Base-by-base conservation (phyloP, 2,329 filamentous ascomycete genomes). In the Xylaria sp. region DNA sequence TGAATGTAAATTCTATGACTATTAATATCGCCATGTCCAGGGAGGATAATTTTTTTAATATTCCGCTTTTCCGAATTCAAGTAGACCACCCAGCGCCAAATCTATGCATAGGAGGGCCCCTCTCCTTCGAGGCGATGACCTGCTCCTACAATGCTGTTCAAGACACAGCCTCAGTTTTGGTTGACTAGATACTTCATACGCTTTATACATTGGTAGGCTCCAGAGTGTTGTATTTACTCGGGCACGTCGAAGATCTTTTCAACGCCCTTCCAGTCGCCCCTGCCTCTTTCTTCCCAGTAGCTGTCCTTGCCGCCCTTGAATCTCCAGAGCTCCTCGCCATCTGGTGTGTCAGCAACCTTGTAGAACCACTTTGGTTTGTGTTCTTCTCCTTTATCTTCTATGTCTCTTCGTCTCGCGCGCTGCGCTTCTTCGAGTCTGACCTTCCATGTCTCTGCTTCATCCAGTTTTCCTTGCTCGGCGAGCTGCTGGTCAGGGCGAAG, bases 401-500 rank as follows among this genome's bases (percentile, higher is more conserved):
- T 82, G 10, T 90, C 88, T 71, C 89, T 88, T 59, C 96, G 84
- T 53, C 96, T 84, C 17, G 84, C 84, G 36, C 96, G 86, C 82
- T 99, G 96, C 11, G 87, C 87, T 80, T 98, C 95, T 76, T 99
- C 96, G 3, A 99, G 84, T 71, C 85, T 85, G 6, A 90, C 89
- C 81, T 99, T 99, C 76, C 93, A 83, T 42, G 84, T 86, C 84
- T 99, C 96, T 0, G 96, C 96, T 5, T 87, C 84, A 73, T 98
- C 95, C 15, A 97, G 81, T 58, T 92, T 88, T 15, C 94, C 94
- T 50, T 90, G 84, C 80, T 99, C 96, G 2, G 92, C 87, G 2
- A 94, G 88, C 15, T 92, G 86, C 82, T 98, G 96, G 76, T 99
- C 96, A 2, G 94, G 94, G 17, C 96, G 85, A 45, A 97, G 82